Base-by-base conservation (phyloP, 805 yeast genomes). In the Vanderwaltozyma yarrowii region DNA sequence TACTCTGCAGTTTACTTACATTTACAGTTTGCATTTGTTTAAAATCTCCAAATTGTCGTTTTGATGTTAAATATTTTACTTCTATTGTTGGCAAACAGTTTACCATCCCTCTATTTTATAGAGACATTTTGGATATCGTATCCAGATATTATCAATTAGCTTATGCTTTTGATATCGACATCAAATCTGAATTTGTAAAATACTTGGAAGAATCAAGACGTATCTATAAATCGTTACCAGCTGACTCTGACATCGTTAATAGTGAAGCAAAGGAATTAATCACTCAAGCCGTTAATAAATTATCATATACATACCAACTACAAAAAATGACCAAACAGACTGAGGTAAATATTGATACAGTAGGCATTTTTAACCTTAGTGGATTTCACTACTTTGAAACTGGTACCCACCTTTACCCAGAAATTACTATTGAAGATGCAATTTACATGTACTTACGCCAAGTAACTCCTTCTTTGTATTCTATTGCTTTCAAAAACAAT, bases 161-260 rank as follows among this genome's bases (percentile, higher is more conserved):
- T 0, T 51, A 66, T 24, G 74, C 92, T 3, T 73, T 72, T 58
- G 97, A 88, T 57, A 51, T 85, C 36, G 74, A 79, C 37, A 60
- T 77, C 11, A 60, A 59, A n/a, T 49, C 50, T 1, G 57, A 59
- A 17, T 68, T 79, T 32, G 43, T 47, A 2, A 46, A 61, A 2
- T 56, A 50, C 50, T 51, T 67, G 8, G 47, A 53, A 3, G 65
- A 65, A 25, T 58, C 78, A 2, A 58, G 55, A 30, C 48, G 54
- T 2, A 50, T 80, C 3, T 74, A 80, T 35, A 48, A 49, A 6
- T 49, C 56, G 10, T 32, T 58, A 30, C 61, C 58, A 9, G 38
- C 45, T 5, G 59, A 52, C 17, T 31, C 45, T 3, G 54, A 54
- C n/a, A 54, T 63, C 34, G 49, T 52, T 15, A 45, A 51, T 29